Evolutionary conservation across 1,139 yeast genomes (phyloP), one percentile per base, ranked within the genome.

Genomic region (Yamadazyma pseudoaaseri): DNA sequence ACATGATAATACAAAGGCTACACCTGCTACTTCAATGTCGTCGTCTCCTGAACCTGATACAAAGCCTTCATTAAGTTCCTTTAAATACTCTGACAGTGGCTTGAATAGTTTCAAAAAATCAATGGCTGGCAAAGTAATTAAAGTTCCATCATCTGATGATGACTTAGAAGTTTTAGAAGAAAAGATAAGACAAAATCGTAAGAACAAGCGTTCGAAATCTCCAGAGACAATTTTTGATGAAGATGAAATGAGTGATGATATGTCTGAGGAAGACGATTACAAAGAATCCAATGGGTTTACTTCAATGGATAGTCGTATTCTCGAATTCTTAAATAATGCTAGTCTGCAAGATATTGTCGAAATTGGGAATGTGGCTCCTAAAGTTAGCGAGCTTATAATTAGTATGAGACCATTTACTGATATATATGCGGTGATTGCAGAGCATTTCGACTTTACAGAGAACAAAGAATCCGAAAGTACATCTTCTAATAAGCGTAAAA

Each of bases 321-420:
- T 90, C 36, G 77, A 80, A 32, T 89, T 92, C 49, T 67, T 92
- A 47, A 92, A 92, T 55, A 76, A 77, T 18, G 92, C 95, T 0
- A 74, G 86, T 9, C 67, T 68, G 2, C 78, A 80, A 38, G 96
- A 90, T 53, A 66, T 92, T 33, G 75, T 82, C 10, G 98, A 92
- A 58, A 76, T 89, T 24, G 79, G 95, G 11, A 79, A 79, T 12
- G 77, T 89, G 34, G 69, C 79, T 2, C 81, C 86, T 9, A 76
- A 70, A n/a, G 65, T 76, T 23, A 96, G 95, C 0, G 73, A 77
- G 27, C 47, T 65, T 5, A 65, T 94, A 21, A 68, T 86, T 8
- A 58, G 70, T 2, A 67, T 70, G 38, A 70, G 98, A 47, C 97
- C 97, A 0, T 90, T 70, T 50, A 43, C 45, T 3, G 58, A 75